These are phyloP conservation scores for Schwanniomyces vanrijiae DNA, from an alignment of 805 yeast genomes.

Conservation along the genomic window DNA sequence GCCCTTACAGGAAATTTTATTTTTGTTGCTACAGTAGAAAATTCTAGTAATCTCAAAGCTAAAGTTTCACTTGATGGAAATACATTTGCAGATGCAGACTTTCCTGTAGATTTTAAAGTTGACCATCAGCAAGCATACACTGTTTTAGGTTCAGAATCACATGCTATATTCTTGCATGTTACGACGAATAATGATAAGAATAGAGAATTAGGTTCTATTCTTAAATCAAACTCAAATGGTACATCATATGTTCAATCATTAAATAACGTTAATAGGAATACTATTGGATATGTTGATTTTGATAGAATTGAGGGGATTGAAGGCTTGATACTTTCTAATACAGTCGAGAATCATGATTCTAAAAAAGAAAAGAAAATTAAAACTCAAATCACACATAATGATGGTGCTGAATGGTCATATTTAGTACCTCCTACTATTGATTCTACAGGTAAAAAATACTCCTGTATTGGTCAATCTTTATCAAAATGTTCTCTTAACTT, in stretches of 20 bases:
- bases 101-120: constrained; percentile 65
- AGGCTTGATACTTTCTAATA: constrained; percentile 77
- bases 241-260: constrained; percentile 75
- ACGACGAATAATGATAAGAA: constrained; percentile 56
- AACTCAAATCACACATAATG: constrained; percentile 80
- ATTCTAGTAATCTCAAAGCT: constrained; percentile 52
- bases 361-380: constrained; percentile 54
- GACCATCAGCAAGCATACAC: constrained; percentile 60
- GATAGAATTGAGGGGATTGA: constrained; percentile 82
- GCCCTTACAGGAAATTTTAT: constrained; percentile 71
- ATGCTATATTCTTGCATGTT: constrained; percentile 79
- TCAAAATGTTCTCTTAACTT: constrained; percentile 76
- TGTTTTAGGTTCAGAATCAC: constrained; percentile 67
- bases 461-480: constrained; percentile 51
- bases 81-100: constrained; percentile 72
- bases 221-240: constrained; percentile 91
- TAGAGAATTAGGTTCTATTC: constrained; percentile 69
- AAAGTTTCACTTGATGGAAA: constrained; percentile 77
- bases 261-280: constrained; percentile 71
- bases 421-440: constrained; percentile 69
- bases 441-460: constrained; percentile 55
- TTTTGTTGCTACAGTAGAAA: constrained; percentile 64
- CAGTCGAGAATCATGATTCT: constrained; percentile 53
- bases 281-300: constrained; percentile 78
- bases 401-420: constrained; percentile 85